A percentile compares a stretch with the other conserved stretches of the same genome.
phyloP scores from a whole-genome alignment of 2,329 filamentous ascomycete genomes.

The Lasiodiplodia gonubiensis region DNA sequence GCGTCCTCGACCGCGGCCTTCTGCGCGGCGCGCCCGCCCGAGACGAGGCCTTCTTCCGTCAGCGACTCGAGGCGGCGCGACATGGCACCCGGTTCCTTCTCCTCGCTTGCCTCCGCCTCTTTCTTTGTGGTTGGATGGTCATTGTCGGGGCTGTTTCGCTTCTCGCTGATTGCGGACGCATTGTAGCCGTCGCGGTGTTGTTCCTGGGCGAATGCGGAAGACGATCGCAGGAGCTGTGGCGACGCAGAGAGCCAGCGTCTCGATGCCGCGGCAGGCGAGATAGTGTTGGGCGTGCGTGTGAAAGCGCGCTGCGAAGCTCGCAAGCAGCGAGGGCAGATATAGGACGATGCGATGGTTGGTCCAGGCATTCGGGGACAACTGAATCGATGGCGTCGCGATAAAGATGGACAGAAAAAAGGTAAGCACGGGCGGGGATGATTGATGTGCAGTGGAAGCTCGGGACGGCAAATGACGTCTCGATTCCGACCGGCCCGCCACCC shows the following conservation, averaged over 20 bases:
- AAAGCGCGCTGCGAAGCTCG: conserved; percentile 36
- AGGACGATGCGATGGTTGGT: conserved; percentile 28
- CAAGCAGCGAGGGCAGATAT: conserved; percentile 49
- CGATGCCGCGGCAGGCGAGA: conserved; percentile 2
- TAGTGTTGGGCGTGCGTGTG: conserved; percentile 5
- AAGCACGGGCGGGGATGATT: background rate
- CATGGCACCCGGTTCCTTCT: conserved; percentile 60
- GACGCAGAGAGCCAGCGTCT: conserved; percentile 28
- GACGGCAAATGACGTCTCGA: conserved; percentile 21
- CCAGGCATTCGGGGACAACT: conserved; percentile 13
- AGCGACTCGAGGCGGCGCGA: conserved; percentile 63
- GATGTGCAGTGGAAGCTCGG: background rate
- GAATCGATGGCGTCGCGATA: background rate
- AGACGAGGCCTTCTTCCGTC: conserved; percentile 64
- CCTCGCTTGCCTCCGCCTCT: background rate
- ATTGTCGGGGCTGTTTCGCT: background rate
- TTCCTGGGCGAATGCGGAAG: conserved; percentile 32
- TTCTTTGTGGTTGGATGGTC: background rate
- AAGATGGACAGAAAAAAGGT: background rate
- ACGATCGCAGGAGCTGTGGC: conserved; percentile 33
- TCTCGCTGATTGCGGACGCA: background rate
- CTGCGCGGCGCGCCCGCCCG: conserved; percentile 59
- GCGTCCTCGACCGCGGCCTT: conserved; percentile 65
- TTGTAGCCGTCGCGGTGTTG: conserved; percentile 33
- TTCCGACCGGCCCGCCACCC: background rate